Evolutionary conservation across 805 yeast species (phyloP), one percentile per base, ranked within the genome.

Genomic region (Peterozyma toletana): DNA sequence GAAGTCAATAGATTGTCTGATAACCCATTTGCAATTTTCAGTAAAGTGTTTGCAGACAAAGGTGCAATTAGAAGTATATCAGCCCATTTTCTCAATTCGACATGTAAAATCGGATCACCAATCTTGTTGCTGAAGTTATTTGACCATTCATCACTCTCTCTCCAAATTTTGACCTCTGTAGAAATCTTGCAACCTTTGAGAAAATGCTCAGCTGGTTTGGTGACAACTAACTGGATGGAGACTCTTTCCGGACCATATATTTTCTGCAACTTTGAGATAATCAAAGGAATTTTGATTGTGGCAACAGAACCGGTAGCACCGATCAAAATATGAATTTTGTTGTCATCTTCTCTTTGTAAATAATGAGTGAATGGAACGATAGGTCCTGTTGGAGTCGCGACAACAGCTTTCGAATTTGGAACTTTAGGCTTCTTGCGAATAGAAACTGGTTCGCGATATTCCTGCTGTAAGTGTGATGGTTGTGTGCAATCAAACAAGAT

Each of bases 241-340:
- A 89, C 82, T 47, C 78, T 80, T 39, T 78, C 77, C 7, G 67
- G 78, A 5, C 89, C 86, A 62, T 86, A 91, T 6, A 83, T 71
- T 60, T 87, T 86, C 58, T 82, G 83, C 40, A 93, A 71, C 59
- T 88, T 87, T 57, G 84, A 95, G 50, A 93, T 87, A 35, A 93
- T 88, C 51, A 84, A 62, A 0, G 96, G 96, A 17, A 93, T 82
- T 61, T 93, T 93, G 50, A 93, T 88, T 2, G 98, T 87, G 5
- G 99, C 99, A 3, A 93, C 97, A 2, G 96, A 86, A 1, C 99
- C 99, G 1, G 98, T 87, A 15, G 95, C 95, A 15, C 95, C 99
- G 37, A 93, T 70, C 45, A 93, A 68, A 37, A 93, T 81, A 61
- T 93, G 99, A 45, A 87, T 71, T 57, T 89, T 90, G 37, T 82